Percentiles rank a stretch among this genome's conserved stretches.
Evolutionary conservation across 2,329 filamentous ascomycete species (phyloP).

Genomic region (Juglanconis sp.): DNA sequence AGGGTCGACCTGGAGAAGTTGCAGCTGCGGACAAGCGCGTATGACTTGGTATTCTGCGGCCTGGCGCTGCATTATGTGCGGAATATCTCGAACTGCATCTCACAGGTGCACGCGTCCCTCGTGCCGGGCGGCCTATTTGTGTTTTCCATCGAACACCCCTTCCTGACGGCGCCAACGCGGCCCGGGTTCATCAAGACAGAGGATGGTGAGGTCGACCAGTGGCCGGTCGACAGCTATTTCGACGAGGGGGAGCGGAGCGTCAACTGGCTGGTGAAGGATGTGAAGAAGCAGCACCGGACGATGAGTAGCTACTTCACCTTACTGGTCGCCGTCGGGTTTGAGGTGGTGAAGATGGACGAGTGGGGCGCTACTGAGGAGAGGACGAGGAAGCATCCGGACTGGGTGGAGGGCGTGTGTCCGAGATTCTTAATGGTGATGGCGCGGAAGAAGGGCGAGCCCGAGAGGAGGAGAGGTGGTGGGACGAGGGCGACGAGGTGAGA

Average conservation of each 20-base stretch:
- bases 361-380: conserved; percentile 26
- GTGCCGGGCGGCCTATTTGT: conserved; percentile 35
- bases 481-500: not conserved
- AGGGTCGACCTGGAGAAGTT: conserved; percentile 33
- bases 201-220: conserved; percentile 30
- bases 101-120: conserved; percentile 30
- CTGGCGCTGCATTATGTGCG: conserved; percentile 40
- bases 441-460: conserved; percentile 10
- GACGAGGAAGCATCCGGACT: conserved; percentile 23
- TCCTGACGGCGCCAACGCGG: conserved; percentile 39
- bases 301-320: conserved; percentile 37
- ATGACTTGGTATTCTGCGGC: conserved; percentile 39
- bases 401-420: conserved; percentile 20
- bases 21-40: conserved; percentile 23
- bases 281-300: conserved; percentile 46
- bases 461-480: not conserved
- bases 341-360: conserved; percentile 36
- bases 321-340: conserved; percentile 34
- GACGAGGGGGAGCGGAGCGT: conserved; percentile 38
- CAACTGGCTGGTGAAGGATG: conserved; percentile 40
- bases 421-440: conserved; percentile 20
- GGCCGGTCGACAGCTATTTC: conserved; percentile 41
- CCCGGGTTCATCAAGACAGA: conserved; percentile 24
- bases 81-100: conserved; percentile 30
- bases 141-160: conserved; percentile 47